phyloP scores from a whole-genome alignment of 2,329 filamentous ascomycete genomes.

The Cytospora paraplurivora region DNA sequence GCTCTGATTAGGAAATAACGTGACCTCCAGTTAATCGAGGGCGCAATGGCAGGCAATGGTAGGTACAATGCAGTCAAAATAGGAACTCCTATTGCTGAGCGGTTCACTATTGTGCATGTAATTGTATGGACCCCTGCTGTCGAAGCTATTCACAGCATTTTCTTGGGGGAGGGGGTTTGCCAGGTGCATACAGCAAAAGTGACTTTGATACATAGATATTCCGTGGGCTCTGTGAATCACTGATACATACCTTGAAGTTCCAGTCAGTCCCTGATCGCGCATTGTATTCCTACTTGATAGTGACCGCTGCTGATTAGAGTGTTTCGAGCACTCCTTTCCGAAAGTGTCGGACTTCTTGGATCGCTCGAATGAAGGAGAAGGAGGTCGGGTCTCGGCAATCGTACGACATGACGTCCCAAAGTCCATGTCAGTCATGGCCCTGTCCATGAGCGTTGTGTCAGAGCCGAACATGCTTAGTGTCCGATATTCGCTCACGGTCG shows the following conservation, averaged over 20 bases:
- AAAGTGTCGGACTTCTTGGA: constrained; percentile 22
- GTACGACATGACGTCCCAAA: constrained; percentile 28
- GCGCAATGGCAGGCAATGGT: neutral
- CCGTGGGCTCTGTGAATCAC: neutral
- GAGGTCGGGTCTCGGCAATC: constrained; percentile 30
- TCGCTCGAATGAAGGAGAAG: constrained; percentile 33
- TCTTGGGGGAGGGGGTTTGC: neutral
- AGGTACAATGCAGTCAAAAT: constrained; percentile 9
- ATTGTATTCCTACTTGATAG: constrained; percentile 27
- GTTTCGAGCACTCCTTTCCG: constrained; percentile 25
- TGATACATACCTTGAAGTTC: constrained; percentile 27
- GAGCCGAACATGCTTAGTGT: constrained; percentile 39
- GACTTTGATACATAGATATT: neutral
- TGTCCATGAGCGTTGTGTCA: constrained; percentile 44
- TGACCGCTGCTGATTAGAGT: constrained; percentile 19
- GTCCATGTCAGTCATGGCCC: constrained; percentile 36
- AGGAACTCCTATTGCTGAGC: neutral
- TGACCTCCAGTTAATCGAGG: neutral
- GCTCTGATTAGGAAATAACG: neutral
- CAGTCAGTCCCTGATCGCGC: constrained; percentile 12
- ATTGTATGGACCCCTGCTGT: neutral
- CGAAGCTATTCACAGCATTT: constrained; percentile 12
- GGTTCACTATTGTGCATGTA: neutral
- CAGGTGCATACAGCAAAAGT: constrained; percentile 2
- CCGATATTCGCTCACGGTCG: constrained; percentile 49